Evolutionary conservation across 495 filamentous ascomycete genomes (phyloP).

Genomic region (Xylaria intraflava): DNA sequence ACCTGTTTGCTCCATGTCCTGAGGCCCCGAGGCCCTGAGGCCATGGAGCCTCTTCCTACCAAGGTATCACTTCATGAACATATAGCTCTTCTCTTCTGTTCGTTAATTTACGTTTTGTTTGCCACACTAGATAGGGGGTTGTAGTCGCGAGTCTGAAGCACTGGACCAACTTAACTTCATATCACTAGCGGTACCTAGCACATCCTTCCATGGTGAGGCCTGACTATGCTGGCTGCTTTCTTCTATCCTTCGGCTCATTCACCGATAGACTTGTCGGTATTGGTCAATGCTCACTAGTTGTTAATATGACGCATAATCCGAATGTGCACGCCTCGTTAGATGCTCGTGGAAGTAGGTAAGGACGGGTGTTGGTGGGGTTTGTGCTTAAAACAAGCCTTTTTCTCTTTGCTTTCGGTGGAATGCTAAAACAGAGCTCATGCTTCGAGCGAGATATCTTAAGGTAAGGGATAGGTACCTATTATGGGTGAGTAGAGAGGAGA

Average conservation of each 20-base stretch:
- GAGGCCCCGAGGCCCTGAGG: neutral
- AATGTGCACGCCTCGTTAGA: neutral
- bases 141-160: neutral
- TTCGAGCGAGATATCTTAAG: neutral
- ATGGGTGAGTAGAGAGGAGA: neutral
- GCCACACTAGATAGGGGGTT: neutral
- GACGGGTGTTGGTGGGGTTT: neutral
- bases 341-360: neutral
- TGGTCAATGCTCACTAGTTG: neutral
- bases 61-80: neutral
- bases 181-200: neutral
- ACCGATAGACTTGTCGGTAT: neutral
- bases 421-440: constrained; percentile 3
- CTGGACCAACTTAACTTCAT: neutral
- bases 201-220: neutral
- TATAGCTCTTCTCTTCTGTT: neutral
- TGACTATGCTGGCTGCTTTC: neutral
- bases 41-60: neutral
- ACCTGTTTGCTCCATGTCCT: constrained; percentile 1
- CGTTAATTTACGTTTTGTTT: neutral
- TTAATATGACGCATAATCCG: neutral
- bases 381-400: constrained; percentile 9
- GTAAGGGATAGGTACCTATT: neutral
- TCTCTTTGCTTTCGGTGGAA: constrained; percentile 2
- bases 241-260: neutral